A percentile compares a stretch with the other conserved stretches of the same genome.
phyloP scores from a whole-genome alignment of 78 protist species.

The Diacronema lutheri region DNA sequence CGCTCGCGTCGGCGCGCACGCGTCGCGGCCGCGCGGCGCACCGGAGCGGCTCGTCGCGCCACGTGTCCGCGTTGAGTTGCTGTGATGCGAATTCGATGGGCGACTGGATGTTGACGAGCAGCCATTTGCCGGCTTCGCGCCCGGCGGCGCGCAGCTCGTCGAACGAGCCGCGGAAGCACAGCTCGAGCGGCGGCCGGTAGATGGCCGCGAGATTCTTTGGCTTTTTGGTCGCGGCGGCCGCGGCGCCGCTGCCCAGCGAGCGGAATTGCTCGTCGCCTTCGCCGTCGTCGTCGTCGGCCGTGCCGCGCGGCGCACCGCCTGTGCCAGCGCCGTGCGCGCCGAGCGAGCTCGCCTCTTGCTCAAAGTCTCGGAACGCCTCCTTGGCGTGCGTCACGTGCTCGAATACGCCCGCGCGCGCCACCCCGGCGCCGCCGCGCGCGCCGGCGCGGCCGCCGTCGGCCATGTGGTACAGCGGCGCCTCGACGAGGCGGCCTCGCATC shows the following conservation, averaged over 20 bases:
- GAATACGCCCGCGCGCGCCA: no score
- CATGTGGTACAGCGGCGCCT: neutral
- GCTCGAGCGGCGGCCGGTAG: neutral
- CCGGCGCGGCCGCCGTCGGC: no score
- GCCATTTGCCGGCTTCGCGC: neutral
- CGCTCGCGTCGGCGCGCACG: no score
- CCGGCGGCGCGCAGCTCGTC: neutral
- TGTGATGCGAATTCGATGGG: slow-evolving; percentile 11
- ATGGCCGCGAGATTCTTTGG: neutral
- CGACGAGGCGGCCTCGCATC: neutral
- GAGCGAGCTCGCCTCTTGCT: neutral
- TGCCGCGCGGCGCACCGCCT: neutral
- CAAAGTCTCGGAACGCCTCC: slow-evolving; percentile 16
- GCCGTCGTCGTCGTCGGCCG: neutral
- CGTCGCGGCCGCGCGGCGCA: no score
- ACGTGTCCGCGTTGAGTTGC: slow-evolving; percentile 17
- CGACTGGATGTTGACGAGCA: slow-evolving; percentile 21
- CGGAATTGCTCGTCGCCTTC: no score
- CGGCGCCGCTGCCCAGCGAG: no score
- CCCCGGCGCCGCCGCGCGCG: neutral
- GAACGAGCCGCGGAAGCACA: neutral
- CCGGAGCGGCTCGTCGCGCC: neutral
- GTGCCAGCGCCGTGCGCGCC: neutral
- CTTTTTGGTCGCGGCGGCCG: no score
- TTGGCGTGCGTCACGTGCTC: neutral